Evolutionary conservation across 2,329 filamentous ascomycete species (phyloP), one percentile per base, ranked within the genome.

Genomic region (Claviceps maximensis): DNA sequence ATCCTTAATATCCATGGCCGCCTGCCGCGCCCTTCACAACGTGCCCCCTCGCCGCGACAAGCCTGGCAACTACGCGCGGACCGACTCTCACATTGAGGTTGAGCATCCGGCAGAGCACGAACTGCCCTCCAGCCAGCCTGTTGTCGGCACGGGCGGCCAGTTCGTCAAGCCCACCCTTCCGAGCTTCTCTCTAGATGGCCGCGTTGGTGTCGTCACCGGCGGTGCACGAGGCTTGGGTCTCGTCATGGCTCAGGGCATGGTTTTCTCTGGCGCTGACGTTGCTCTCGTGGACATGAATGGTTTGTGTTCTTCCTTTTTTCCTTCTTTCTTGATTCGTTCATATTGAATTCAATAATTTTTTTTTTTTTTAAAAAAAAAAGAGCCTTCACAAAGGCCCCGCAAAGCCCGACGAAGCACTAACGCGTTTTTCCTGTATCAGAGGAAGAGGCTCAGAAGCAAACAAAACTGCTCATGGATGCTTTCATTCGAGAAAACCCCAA

Each of bases 211-310:
- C 42, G 86, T 97, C 41, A 97, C 91, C 1, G 91, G 91, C 51
- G 91, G 90, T 64, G 91, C 91, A 27, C 78, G 90, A 64, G 91
- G 91, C 8, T 71, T 97, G 54, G 91, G 91, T 41, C 74, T 96
- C 56, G 89, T 94, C 60, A 96, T 97, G 86, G 87, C 86, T 50
- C 89, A 95, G 73, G 89, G 87, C 47, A 80, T 95, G 69, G 86
- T 95, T 51, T 84, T 88, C 51, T 93, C 87, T 52, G 91, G 91
- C 51, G 87, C 88, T 10, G 84, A 95, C 67, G 77, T 96, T 57
- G 91, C 91, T 44, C 87, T 97, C 68, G 89, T 96, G 42, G 91
- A 97, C 67, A 75, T 96, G 73, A 95, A 97, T 72, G 86, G 87
- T 91, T 40, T 7, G 56, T 41, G 19, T 2, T 12, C n/a, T 8